phyloP scores from a whole-genome alignment of 1,139 yeast genomes.

The Yamadazyma atmosphaerica region DNA sequence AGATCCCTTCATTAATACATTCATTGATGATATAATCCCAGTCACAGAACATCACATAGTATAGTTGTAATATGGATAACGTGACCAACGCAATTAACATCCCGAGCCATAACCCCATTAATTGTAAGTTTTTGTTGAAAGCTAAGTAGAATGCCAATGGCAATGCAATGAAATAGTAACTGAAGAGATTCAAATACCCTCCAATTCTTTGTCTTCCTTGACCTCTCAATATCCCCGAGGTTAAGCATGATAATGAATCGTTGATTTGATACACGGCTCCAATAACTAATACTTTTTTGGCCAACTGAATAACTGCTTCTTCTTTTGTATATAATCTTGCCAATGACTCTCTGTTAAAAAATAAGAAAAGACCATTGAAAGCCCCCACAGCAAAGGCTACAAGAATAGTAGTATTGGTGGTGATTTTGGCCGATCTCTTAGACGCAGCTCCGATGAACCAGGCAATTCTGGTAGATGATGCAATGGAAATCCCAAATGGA shows the following conservation, averaged over 20 bases:
- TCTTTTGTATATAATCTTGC: slow-evolving; percentile 55
- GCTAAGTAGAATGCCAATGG: slow-evolving; percentile 59
- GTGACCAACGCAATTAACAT: slow-evolving; percentile 55
- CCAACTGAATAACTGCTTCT: slow-evolving; percentile 46
- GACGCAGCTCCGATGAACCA: slow-evolving; percentile 77
- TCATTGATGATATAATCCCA: slow-evolving; percentile 56
- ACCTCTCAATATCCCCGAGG: slow-evolving; percentile 63
- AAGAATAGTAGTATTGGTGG: slow-evolving; percentile 41
- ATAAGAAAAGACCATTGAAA: slow-evolving; percentile 37
- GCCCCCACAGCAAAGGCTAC: slow-evolving; percentile 46
- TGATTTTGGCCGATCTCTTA: slow-evolving; percentile 45
- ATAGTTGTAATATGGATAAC: slow-evolving; percentile 46
- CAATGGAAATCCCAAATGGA: slow-evolving; percentile 74
- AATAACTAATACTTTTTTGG: slow-evolving; percentile 51
- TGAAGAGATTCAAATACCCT: slow-evolving; percentile 51
- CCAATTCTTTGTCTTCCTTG: slow-evolving; percentile 71
- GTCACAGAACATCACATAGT: slow-evolving; percentile 48
- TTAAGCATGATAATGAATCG: slow-evolving; percentile 54
- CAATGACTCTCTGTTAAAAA: slow-evolving; percentile 37
- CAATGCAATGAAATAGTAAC: slow-evolving; percentile 59
- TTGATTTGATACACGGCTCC: slow-evolving; percentile 61
- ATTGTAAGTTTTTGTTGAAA: slow-evolving; percentile 42
- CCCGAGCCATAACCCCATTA: slow-evolving; percentile 64
- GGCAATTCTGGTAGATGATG: slow-evolving; percentile 75
- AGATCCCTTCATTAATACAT: slow-evolving; percentile 41